Percentiles rank a stretch among this genome's conserved stretches.
phyloP scores from a whole-genome alignment of 805 yeast species.

The Candida morakotiae region DNA sequence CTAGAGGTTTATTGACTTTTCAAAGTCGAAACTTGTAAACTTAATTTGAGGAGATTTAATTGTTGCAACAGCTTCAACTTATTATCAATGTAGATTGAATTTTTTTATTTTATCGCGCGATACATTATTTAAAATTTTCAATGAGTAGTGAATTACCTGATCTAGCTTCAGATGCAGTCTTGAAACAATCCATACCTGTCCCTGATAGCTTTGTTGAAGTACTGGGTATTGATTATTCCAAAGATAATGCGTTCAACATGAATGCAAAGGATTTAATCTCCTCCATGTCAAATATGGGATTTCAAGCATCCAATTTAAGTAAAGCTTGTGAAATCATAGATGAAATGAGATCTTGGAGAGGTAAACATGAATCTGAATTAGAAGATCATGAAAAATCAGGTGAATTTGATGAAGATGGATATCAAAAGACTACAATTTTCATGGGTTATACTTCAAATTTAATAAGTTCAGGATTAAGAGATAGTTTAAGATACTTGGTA shows the following conservation, averaged over 20 bases:
- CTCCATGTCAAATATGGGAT: conserved; percentile 94
- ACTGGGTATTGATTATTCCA: conserved; percentile 84
- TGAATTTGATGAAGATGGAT: conserved; percentile 71
- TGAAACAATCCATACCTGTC: conserved; percentile 80
- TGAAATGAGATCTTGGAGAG: conserved; percentile 92
- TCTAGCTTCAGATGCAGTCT: conserved; percentile 85
- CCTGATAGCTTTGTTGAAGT: conserved; percentile 78
- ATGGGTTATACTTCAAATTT: conserved; percentile 96
- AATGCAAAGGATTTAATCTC: conserved; percentile 72
- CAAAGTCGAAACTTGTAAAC: too few species aligned
- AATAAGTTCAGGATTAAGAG: conserved; percentile 92
- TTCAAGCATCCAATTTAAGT: conserved; percentile 86
- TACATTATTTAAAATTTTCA: too few species aligned
- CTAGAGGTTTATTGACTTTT: too few species aligned
- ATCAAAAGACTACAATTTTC: conserved; percentile 84
- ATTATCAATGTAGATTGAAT: too few species aligned
- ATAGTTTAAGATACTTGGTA: conserved; percentile 81
- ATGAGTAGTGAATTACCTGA: conserved; percentile 44
- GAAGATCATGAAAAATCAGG: conserved; percentile 63
- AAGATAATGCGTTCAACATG: conserved; percentile 70
- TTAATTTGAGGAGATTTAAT: too few species aligned
- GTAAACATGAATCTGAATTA: conserved; percentile 63
- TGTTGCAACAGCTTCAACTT: too few species aligned
- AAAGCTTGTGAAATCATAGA: conserved; percentile 90
- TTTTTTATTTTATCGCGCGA: too few species aligned